Conservation (phyloP, 192 early-diverging fungal genomes). For the Radiomyces spectabilis region DNA sequence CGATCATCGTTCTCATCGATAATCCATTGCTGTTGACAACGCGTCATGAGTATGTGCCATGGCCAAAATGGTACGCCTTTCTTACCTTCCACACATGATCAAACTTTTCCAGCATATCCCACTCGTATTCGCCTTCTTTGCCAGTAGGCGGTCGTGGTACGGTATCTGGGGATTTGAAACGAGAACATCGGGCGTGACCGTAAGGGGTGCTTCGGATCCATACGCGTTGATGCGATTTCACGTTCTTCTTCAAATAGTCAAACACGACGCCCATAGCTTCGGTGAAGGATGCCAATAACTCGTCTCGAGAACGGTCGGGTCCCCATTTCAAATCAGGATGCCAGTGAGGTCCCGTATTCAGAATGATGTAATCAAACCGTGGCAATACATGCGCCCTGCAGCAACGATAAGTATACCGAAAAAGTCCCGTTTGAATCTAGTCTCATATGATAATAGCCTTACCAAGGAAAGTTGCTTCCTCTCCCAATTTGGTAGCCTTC, state of each 20-base stretch:
- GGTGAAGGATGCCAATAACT: constrained; percentile 11
- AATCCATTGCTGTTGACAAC: constrained; percentile 9
- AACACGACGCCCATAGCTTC: constrained; percentile 9
- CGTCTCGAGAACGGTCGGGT: constrained; percentile 3
- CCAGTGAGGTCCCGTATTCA: constrained; percentile 21
- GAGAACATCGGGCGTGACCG: constrained; percentile 25
- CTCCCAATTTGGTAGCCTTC: constrained; percentile 14
- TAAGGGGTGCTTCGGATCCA: constrained; percentile 24
- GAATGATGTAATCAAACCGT: constrained; percentile 1
- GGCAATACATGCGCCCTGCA: not conserved
- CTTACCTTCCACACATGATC: constrained; percentile 24
- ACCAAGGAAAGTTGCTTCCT: constrained; percentile 22
- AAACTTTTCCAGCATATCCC: constrained; percentile 21
- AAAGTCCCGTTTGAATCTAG: not conserved
- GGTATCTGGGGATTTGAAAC: constrained; percentile 9
- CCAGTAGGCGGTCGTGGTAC: constrained; percentile 6
- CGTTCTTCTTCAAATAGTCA: constrained; percentile 11
- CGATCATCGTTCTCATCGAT: constrained; percentile 9
- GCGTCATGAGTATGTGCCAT: not conserved
- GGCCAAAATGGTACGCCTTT: not conserved
- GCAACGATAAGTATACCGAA: not conserved
- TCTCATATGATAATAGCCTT: not conserved
- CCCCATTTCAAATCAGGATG: constrained; percentile 17
- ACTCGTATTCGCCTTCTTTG: constrained; percentile 18
- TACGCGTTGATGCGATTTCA: constrained; percentile 4